These are phyloP conservation scores for Yamadazyma nakazawae DNA, from an alignment of 805 yeast species.

Conservation along the genomic window DNA sequence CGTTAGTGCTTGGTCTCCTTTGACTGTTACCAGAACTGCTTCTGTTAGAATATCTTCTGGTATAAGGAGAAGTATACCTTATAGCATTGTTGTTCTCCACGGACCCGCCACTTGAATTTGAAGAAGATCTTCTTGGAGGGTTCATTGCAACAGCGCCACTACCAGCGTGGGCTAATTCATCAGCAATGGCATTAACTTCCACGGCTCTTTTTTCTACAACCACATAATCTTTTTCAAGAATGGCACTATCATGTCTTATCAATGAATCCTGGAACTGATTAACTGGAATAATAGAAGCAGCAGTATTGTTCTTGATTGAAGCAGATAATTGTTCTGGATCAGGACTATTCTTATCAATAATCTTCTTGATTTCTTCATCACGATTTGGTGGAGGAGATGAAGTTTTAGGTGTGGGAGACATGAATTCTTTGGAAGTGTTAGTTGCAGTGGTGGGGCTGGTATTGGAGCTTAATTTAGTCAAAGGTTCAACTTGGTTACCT, in stretches of 20 bases:
- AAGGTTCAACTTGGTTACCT: slow-evolving; percentile 6
- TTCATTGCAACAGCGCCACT: slow-evolving; percentile 47
- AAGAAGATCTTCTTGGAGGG: slow-evolving; percentile 29
- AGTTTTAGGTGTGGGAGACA: not conserved
- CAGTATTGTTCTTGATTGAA: slow-evolving; percentile 19
- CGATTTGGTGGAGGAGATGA: slow-evolving; percentile 9
- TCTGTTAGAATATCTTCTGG: slow-evolving; percentile 14
- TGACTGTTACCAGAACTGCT: slow-evolving; percentile 29
- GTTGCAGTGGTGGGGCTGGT: not conserved
- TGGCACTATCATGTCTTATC: slow-evolving; percentile 39
- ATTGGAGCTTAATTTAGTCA: slow-evolving; percentile 2
- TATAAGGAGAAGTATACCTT: slow-evolving; percentile 14
- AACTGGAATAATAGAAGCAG: not conserved
- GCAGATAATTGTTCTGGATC: slow-evolving; percentile 31
- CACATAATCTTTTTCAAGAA: slow-evolving; percentile 81
- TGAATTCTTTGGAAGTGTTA: not conserved
- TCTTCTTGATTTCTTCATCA: slow-evolving; percentile 46
- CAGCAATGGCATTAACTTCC: slow-evolving; percentile 94
- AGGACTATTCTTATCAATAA: slow-evolving; percentile 44
- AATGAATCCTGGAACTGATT: slow-evolving; percentile 9
- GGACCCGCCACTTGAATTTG: slow-evolving; percentile 20
- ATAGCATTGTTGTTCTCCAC: slow-evolving; percentile 8
- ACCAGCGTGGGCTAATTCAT: slow-evolving; percentile 72
- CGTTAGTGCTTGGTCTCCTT: slow-evolving; percentile 61
- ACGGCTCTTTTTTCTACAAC: slow-evolving; percentile 93